Evolutionary conservation across 768 basidiomycete genomes (phyloP), one percentile per base, ranked within the genome.

Genomic region (Tylopilus rubrobrunneus): DNA sequence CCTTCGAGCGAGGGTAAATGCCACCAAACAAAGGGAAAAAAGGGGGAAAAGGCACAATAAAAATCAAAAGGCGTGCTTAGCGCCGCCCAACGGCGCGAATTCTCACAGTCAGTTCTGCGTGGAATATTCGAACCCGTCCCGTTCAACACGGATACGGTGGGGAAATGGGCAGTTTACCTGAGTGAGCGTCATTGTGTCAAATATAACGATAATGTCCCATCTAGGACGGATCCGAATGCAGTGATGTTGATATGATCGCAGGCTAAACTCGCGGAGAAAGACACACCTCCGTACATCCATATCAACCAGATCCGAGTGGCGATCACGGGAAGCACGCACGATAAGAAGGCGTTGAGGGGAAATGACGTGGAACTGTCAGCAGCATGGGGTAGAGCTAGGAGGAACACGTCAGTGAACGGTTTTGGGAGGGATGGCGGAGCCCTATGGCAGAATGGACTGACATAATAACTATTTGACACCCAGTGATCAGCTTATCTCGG

Each of bases 331-430:
- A 25, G 40, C 19, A 44, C 44, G 51, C 33, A 46, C 47, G 55
- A 60, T 62, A 63, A 60, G 52, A 56, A 53, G 46, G 44, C 31
- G 31, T 28, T 36, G 49, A 50, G 29, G 43, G 48, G 46, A 39
- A 34, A 56, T 66, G 63, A 65, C 54, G 64, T 65, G 54, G 33
- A 62, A 46, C 39, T 56, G 62, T 62, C 62, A 65, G 11, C 34
- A 12, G 19, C 34, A 47, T 48, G 53, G 56, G 53, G 39, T 23
- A 34, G 47, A 12, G 31, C n/a, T 33, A 12, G 42, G 27, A 55
- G 33, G 52, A 49, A 53, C 45, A 11, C 46, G 49, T 39, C 31
- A 37, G 41, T 14, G 28, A 27, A 40, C 51, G 9, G 21, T 37
- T 52, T 62, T 51, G 17, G 45, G 17, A 47, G 28, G 37, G 21